Percentiles rank a stretch among this genome's conserved stretches.
phyloP scores from a whole-genome alignment of 2,329 filamentous ascomycete species.

The Arthrobotrys entomopaga region DNA sequence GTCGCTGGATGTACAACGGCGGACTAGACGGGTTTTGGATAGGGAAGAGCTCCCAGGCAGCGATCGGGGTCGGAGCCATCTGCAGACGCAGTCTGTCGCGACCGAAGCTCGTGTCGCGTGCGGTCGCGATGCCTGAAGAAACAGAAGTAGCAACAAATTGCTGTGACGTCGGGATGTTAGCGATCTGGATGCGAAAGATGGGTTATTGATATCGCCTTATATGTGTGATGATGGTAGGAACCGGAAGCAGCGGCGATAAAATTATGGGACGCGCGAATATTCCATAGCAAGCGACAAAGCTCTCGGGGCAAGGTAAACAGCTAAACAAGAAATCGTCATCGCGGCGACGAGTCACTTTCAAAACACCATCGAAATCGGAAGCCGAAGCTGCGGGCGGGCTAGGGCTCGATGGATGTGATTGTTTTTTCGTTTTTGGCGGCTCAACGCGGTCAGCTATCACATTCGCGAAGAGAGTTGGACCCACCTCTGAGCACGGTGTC shows the following conservation, averaged over 20 bases:
- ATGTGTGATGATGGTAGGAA: conserved; percentile 23
- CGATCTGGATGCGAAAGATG: conserved; percentile 20
- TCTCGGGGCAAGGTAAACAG: neutral
- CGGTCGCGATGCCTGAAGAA: conserved; percentile 27
- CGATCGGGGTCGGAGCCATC: conserved; percentile 47
- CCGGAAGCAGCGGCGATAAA: neutral
- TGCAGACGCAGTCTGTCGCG: conserved; percentile 28
- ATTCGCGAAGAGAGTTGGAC: conserved; percentile 11
- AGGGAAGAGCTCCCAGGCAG: conserved; percentile 57
- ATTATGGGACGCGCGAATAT: conserved; percentile 9
- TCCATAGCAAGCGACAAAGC: neutral
- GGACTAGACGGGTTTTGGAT: conserved; percentile 62
- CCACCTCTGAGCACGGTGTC: conserved; percentile 30
- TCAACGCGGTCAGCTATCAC: conserved; percentile 33
- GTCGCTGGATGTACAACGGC: conserved; percentile 71
- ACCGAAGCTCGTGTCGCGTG: conserved; percentile 16
- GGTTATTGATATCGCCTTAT: conserved; percentile 29
- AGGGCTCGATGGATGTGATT: conserved; percentile 8
- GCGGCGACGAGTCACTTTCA: neutral
- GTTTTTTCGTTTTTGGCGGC: conserved; percentile 40
- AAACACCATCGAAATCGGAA: too few relatives aligned
- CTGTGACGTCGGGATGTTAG: conserved; percentile 41
- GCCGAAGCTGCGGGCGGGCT: neutral
- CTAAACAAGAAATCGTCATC: conserved; percentile 25
- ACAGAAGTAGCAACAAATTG: conserved; percentile 6